These are phyloP conservation scores for Amylostereum chailletii DNA, from an alignment of 1,284 basidiomycete species.

Conservation along the genomic window DNA sequence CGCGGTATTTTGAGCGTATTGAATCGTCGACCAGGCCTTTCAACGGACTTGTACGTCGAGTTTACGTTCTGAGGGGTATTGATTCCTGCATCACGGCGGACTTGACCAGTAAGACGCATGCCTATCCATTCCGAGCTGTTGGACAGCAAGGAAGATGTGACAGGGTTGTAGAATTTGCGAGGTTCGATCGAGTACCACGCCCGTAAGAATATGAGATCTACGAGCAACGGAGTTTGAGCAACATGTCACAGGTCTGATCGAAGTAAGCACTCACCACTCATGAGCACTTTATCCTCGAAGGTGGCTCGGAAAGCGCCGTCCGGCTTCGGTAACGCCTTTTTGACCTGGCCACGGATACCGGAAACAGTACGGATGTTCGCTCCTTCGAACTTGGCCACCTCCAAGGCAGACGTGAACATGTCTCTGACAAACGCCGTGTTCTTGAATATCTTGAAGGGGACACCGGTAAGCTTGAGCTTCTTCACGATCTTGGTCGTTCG, in stretches of 20 bases:
- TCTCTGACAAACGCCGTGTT: constrained; percentile 98
- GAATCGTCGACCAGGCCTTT: constrained; percentile 79
- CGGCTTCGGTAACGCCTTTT: constrained; percentile 90
- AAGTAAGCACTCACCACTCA: constrained; percentile 65
- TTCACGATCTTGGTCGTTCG: constrained; percentile 93
- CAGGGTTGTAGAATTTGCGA: constrained; percentile 94
- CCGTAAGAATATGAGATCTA: constrained; percentile 92
- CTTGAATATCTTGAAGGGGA: constrained; percentile 96
- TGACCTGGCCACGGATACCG: constrained; percentile 93
- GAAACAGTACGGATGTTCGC: constrained; percentile 94
- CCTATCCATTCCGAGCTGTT: constrained; percentile 79
- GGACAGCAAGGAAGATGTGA: constrained; percentile 82
- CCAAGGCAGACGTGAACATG: constrained; percentile 91
- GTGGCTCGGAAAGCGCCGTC: constrained; percentile 95
- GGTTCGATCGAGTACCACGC: constrained; percentile 97
- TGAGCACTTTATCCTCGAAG: constrained; percentile 96
- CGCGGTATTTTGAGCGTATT: constrained; percentile 86
- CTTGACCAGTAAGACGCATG: constrained; percentile 93
- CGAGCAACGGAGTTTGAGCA: background rate
- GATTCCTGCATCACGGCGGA: constrained; percentile 76
- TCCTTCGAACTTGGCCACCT: constrained; percentile 98
- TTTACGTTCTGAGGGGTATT: constrained; percentile 81
- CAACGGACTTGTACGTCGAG: constrained; percentile 82
- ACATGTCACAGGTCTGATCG: background rate
- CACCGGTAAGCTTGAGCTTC: constrained; percentile 94